Evolutionary conservation across 257 asterid species (phyloP), one percentile per base, ranked within the genome.

Genomic region (Solanum chaucha): DNA sequence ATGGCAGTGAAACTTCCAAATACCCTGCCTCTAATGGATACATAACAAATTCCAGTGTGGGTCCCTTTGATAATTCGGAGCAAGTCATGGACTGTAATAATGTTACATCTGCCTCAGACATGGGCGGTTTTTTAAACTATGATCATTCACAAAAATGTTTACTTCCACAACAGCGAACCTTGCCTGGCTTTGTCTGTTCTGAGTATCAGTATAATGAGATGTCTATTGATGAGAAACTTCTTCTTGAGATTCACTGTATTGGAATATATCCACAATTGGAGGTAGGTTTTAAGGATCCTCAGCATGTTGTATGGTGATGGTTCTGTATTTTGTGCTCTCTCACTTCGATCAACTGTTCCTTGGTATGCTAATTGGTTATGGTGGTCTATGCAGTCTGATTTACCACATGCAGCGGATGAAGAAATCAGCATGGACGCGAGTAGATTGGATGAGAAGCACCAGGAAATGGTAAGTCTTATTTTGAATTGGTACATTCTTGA

Each of bases 171-270:
- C 92, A 90, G 55, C 82, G 44, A 82, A 65, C 87, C 38, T 82
- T 90, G 86, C 93, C 93, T 78, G 90, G 85, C 86, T 48, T 90
- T 41, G 85, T 87, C 72, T 93, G 92, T 77, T 90, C 97, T 20
- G 98, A 93, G 87, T 90, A 91, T 91, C 91, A 95, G 91, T 95
- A 93, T 82, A 91, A 87, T 83, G 93, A 90, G 75, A 92, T 94
- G 96, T 89, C 99, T 24, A 77, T 92, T 80, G 91, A 92, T 91
- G 99, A 94, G 92, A 93, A 93, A 91, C 94, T 95, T 87, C 91
- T 93, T 65, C 87, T 92, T 90, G 99, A 96, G 91, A 75, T 96
- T 89, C 95, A 92, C 84, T 92, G 93, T 91, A 90, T 96, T 86
- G 99, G 98, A 87, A 90, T 96, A 90, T 93, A 91, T 90, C 98